Base-by-base conservation (phyloP, 202 grass and related monocot species). In the Miscanthus sacchariflorus region DNA sequence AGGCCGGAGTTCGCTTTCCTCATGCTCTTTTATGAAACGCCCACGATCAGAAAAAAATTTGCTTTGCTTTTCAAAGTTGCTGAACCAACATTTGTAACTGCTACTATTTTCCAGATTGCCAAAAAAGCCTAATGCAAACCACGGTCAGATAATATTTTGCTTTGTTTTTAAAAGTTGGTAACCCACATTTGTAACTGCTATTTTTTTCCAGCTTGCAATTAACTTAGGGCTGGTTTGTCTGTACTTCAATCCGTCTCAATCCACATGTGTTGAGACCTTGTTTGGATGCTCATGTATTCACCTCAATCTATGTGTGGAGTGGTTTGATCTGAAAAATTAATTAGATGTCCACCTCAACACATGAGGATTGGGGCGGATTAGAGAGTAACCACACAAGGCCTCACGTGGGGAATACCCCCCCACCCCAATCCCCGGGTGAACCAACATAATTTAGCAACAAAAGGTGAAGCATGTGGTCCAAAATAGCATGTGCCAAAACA, bases 11-110 rank as follows among this genome's bases (percentile, higher is more conserved):
- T 83, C 44, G 15, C 46, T 48, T 78, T 70, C 72, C 5, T 66
- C 79, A 0, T 87, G 69, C 5, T 82, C 89, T 85, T 80, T 98
- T 76, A 98, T 87, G 88, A 98, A 98, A 76, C 96, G 93, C 18
- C 96, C 2, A 23, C 3, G 56, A 0, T 61, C 56, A 61, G 21
- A 61, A n/a, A n/a, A n/a, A n/a, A n/a, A n/a, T n/a, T n/a, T n/a
- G n/a, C n/a, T n/a, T 58, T 58, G 6, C 18, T 58, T 58, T 58
- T 9, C 56, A 9, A n/a, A 21, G 6, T 58, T 58, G 17, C 54
- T 58, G 54, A 21, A 58, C 54, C 54, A 18, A 58, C 7, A 21
- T 56, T 54, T 21, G 54, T 58, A 58, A 9, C 6, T 58, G 54
- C 18, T 58, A 58, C 54, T 19, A 8, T 58, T 56, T 58, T 1